A percentile compares a stretch with the other conserved stretches of the same genome.
Evolutionary conservation across 768 basidiomycete species (phyloP).

Genomic region (Lyophyllum decastes): DNA sequence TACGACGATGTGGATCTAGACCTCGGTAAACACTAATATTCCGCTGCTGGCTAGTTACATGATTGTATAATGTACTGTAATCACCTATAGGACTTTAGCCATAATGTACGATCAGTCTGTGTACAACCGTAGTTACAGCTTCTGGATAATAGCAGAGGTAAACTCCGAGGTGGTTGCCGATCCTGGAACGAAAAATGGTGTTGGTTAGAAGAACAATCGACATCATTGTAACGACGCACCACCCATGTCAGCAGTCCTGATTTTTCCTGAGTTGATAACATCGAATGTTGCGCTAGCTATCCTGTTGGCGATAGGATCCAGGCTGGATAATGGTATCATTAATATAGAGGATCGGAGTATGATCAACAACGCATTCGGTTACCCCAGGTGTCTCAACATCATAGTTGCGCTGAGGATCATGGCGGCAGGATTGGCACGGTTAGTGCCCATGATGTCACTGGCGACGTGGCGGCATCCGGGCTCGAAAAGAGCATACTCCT

Average conservation of each 20-base stretch:
- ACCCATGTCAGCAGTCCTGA: slow-evolving; percentile 94
- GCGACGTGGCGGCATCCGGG: slow-evolving; percentile 97
- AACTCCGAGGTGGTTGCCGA: slow-evolving; percentile 93
- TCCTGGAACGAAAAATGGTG: slow-evolving; percentile 43
- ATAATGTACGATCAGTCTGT: not conserved
- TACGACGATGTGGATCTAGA: slow-evolving; percentile 49
- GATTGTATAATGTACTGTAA: slow-evolving; percentile 16
- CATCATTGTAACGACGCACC: slow-evolving; percentile 51
- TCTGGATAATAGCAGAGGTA: slow-evolving; percentile 89
- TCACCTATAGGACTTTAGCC: slow-evolving; percentile 16
- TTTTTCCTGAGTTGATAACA: slow-evolving; percentile 85
- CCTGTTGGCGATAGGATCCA: slow-evolving; percentile 90
- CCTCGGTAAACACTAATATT: slow-evolving; percentile 16
- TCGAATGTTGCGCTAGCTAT: slow-evolving; percentile 93
- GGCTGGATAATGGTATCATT: slow-evolving; percentile 46
- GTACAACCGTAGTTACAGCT: slow-evolving; percentile 42
- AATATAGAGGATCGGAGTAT: not conserved
- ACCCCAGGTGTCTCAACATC: slow-evolving; percentile 97
- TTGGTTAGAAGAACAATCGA: not conserved
- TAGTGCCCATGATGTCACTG: slow-evolving; percentile 94
- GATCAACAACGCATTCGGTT: slow-evolving; percentile 26
- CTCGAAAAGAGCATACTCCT: slow-evolving; percentile 98
- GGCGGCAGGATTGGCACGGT: slow-evolving; percentile 95
- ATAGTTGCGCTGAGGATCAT: slow-evolving; percentile 97
- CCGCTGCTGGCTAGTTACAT: slow-evolving; percentile 13